These are phyloP conservation scores for Aspergillus nanangensis DNA, from an alignment of 495 filamentous ascomycete species.

Conservation along the genomic window DNA sequence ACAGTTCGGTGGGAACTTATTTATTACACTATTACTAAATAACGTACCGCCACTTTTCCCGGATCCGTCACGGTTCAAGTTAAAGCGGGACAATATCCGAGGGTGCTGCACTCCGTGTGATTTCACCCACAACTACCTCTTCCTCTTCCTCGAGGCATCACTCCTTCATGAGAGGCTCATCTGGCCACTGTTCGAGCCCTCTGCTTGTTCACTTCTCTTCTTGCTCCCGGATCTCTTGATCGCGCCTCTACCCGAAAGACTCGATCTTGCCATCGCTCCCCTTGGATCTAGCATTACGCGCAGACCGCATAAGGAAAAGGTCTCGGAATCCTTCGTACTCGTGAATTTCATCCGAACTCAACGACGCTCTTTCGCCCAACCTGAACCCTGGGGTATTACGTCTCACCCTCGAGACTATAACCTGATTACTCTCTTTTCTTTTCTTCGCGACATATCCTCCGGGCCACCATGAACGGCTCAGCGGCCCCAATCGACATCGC, in stretches of 20 bases:
- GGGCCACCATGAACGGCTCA: conserved; percentile 44
- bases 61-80: conserved; percentile 26
- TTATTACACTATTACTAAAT: too few species aligned
- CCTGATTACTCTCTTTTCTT: conserved; percentile 41
- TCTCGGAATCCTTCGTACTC: conserved; percentile 12
- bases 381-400: conserved; percentile 3
- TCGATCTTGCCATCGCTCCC: conserved; percentile 39
- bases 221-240: conserved; percentile 33
- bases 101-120: conserved; percentile 34
- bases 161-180: conserved; percentile 6
- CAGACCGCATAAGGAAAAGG: conserved; percentile 36
- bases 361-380: conserved; percentile 11
- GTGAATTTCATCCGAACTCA: conserved; percentile 9
- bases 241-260: conserved; percentile 37
- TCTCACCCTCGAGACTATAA: conserved; percentile 2
- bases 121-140: conserved; percentile 29
- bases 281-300: conserved; percentile 40
- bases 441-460: conserved; percentile 17
- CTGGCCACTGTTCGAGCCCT: conserved; percentile 18
- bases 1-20: too few species aligned
- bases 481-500: conserved; percentile 64
- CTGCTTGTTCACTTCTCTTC: conserved; percentile 33
- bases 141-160: conserved; percentile 17
- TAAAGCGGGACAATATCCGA: conserved; percentile 44
- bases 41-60: conserved; percentile 27